Conservation (phyloP, 176 grass and related monocot genomes). For the Cenchrus purpureus region DNA sequence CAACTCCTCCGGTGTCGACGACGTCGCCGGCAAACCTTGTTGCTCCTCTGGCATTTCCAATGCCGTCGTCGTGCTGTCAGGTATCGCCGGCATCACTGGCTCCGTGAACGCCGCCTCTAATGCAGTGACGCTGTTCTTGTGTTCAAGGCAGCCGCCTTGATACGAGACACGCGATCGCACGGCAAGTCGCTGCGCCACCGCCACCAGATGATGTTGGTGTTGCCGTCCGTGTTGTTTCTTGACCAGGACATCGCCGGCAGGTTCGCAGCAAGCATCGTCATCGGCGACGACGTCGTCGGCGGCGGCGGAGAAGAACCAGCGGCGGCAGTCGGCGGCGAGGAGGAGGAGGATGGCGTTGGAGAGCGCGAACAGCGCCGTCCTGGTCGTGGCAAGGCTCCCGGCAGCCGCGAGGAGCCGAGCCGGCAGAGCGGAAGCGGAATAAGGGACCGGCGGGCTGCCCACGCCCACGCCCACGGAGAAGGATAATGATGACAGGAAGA, state of each 20-base stretch:
- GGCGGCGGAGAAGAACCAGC: not conserved
- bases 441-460: not conserved
- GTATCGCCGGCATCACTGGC: no score
- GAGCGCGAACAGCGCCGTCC: conserved; percentile 37
- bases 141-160: not conserved
- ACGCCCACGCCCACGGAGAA: not conserved
- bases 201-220: not conserved
- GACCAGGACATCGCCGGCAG: not conserved
- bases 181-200: not conserved
- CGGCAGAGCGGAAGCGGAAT: not conserved
- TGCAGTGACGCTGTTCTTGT: not conserved
- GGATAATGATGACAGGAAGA: not conserved
- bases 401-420: not conserved
- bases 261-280: not conserved
- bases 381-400: conserved; percentile 9
- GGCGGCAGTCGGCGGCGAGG: conserved; percentile 28
- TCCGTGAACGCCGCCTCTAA: not conserved
- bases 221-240: not conserved
- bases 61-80: not conserved
- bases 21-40: not conserved
- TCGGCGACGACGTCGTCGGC: not conserved
- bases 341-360: conserved; percentile 43
- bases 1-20: not conserved
- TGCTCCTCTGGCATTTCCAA: not conserved
- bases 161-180: not conserved